A percentile compares a stretch with the other conserved stretches of the same genome.
These are phyloP conservation scores for Lepidium aucheri DNA, from an alignment of 345 rosid species.

Conservation along the genomic window DNA sequence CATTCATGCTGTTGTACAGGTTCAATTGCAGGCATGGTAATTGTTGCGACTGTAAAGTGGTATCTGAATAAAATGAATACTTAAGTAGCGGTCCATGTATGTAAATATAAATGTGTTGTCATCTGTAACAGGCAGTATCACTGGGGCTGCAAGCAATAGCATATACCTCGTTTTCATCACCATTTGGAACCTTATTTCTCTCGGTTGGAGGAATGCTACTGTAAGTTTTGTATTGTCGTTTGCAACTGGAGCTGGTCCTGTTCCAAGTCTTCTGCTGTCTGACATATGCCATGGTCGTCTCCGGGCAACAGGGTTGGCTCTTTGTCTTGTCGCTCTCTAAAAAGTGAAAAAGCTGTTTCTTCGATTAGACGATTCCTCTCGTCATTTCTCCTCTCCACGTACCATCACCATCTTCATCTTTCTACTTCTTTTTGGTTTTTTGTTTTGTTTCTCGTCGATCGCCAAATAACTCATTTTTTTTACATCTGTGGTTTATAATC, in stretches of 20 bases:
- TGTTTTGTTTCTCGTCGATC: neutral
- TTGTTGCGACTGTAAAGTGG: constrained; percentile 6
- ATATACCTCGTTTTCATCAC: constrained; percentile 48
- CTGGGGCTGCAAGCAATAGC: constrained; percentile 72
- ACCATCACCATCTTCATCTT: neutral
- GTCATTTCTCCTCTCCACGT: constrained; percentile 11
- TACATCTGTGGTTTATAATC: no score
- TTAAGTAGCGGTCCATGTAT: neutral
- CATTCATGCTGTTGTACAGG: constrained; percentile 48
- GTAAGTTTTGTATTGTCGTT: constrained; percentile 59
- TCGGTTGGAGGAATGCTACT: constrained; percentile 89
- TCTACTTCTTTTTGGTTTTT: neutral
- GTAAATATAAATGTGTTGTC: neutral
- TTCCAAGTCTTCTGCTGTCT: constrained; percentile 79
- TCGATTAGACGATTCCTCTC: constrained; percentile 3
- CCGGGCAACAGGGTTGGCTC: constrained; percentile 84
- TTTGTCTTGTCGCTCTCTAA: constrained; percentile 49
- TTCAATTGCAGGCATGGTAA: constrained; percentile 81
- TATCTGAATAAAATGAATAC: neutral
- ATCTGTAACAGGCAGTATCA: constrained; percentile 48
- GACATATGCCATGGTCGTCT: constrained; percentile 82
- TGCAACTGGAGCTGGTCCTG: constrained; percentile 90
- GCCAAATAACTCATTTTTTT: no score
- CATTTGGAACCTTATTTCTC: constrained; percentile 46
- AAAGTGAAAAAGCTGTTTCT: neutral